Evolutionary conservation across 2,329 filamentous ascomycete genomes (phyloP), one percentile per base, ranked within the genome.

Genomic region (Aspergillus sclerotialis): DNA sequence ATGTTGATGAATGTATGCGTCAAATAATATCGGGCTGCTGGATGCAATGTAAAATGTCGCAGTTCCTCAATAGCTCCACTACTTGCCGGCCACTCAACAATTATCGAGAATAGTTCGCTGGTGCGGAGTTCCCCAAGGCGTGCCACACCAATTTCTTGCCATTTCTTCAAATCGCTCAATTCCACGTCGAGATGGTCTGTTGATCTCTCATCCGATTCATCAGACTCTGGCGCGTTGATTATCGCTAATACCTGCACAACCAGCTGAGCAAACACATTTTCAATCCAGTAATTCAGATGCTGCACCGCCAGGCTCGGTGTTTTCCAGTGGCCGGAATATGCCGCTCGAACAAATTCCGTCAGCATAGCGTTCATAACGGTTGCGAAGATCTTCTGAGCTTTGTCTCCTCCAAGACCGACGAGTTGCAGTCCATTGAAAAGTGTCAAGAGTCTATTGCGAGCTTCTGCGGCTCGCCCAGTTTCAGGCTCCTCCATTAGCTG

Each of bases 1-100:
- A 70, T 71, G 5, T 64, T 58, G 3, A 67, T 66, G 46, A 81
- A 80, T 29, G 63, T 65, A 4, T 62, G 63, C 4, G 73, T 75
- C 10, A 80, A 60, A 46, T 75, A 66, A 14, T 67, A 62, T 43
- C 79, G 72, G 7, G 74, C 71, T 2, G 67, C 64, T 2, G 73
- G 63, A 13, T 69, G 64, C 4, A 65, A 72, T 3, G 71, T 65
- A 40, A 74, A 75, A 21, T 75, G 67, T 44, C 75, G 76, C 40
- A 81, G 62, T 50, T 81, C 77, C 24, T 77, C 67, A 19, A 81
- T 69, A 1, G 74, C 76, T 9, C 76, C 76, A 37, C 64, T 60
- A 34, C 74, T 79, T 11, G 64, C 58, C 37, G 76, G 72, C 74
- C 76, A 80, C 35, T 72, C 68, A 33, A 78, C 74, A 36, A 81